Conservation (phyloP, 2,329 filamentous ascomycete genomes). For the Xylariaceae sp. region DNA sequence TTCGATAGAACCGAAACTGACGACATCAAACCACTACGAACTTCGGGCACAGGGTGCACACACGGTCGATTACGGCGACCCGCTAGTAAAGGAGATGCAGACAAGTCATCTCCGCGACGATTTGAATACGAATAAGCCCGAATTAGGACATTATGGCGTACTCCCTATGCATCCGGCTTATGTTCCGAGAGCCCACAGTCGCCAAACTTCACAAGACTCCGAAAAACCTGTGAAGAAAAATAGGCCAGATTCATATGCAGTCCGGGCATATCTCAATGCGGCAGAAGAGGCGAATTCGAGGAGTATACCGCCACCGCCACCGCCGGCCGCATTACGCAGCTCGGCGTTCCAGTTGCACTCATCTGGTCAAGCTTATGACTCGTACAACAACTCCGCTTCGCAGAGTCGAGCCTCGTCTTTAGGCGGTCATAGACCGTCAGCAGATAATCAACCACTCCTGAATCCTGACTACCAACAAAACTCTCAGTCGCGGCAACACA, state of each 20-base stretch:
- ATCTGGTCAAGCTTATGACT: slow-evolving; percentile 14
- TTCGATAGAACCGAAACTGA: slow-evolving; percentile 9
- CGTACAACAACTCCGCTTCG: slow-evolving; percentile 2
- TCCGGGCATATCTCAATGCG: slow-evolving; percentile 35
- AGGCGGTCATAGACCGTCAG: slow-evolving; percentile 16
- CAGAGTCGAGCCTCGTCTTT: slow-evolving; percentile 19
- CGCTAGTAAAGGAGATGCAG: slow-evolving; percentile 31
- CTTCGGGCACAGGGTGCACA: slow-evolving; percentile 28
- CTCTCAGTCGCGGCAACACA: background rate
- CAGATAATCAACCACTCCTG: slow-evolving; percentile 16
- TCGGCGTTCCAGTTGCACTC: background rate
- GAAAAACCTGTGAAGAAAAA: slow-evolving; percentile 17
- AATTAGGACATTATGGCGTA: slow-evolving; percentile 26
- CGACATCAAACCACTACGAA: slow-evolving; percentile 24
- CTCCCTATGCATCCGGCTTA: slow-evolving; percentile 48
- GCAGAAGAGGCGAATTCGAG: slow-evolving; percentile 23
- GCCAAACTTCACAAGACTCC: slow-evolving; percentile 21
- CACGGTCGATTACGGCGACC: slow-evolving; percentile 39
- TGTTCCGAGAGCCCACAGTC: slow-evolving; percentile 35
- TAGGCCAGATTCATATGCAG: slow-evolving; percentile 31
- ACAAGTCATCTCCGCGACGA: slow-evolving; percentile 23
- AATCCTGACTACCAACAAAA: background rate
- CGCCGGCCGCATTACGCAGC: slow-evolving; percentile 5
- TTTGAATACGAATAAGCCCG: slow-evolving; percentile 25
- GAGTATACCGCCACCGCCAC: slow-evolving; percentile 18